A percentile compares a stretch with the other conserved stretches of the same genome.
Conservation (phyloP, 2,329 filamentous ascomycete genomes). For the Podosphaera leucotricha region DNA sequence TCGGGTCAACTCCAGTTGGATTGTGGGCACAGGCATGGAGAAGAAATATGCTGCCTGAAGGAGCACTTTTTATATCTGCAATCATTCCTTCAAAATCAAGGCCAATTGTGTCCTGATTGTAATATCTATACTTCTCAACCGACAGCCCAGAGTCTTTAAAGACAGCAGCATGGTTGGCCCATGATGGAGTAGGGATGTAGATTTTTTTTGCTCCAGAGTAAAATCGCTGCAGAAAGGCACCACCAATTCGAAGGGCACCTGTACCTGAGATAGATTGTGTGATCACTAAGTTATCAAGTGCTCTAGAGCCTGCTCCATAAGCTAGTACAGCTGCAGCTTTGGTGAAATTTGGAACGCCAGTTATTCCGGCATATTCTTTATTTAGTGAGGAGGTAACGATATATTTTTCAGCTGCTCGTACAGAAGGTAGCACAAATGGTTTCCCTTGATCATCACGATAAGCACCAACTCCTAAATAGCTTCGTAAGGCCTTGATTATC, state of each 20-base stretch:
- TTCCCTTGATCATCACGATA: slow-evolving; percentile 98
- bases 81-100: slow-evolving; percentile 92
- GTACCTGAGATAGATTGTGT: slow-evolving; percentile 98
- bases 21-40: slow-evolving; percentile 97
- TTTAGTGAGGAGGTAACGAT: slow-evolving; percentile 56
- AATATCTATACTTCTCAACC: slow-evolving; percentile 94
- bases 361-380: slow-evolving; percentile 98
- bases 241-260: slow-evolving; percentile 82
- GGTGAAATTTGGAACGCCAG: slow-evolving; percentile 83
- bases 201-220: slow-evolving; percentile 83
- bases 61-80: slow-evolving; percentile 70
- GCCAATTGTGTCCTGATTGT: slow-evolving; percentile 95
- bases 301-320: slow-evolving; percentile 60
- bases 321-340: slow-evolving; percentile 76
- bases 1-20: slow-evolving; percentile 90
- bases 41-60: slow-evolving; percentile 68
- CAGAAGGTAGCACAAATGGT: slow-evolving; percentile 90
- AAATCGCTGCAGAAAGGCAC: slow-evolving; percentile 77
- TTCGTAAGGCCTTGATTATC: neutral
- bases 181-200: slow-evolving; percentile 88
- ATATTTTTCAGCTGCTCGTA: slow-evolving; percentile 70
- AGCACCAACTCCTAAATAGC: slow-evolving; percentile 58
- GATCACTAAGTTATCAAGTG: slow-evolving; percentile 61
- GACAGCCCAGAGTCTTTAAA: slow-evolving; percentile 82
- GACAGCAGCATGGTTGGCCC: slow-evolving; percentile 95